Conservation (phyloP, 108 stramenopile species). For the Discostella pseudostelligera region DNA sequence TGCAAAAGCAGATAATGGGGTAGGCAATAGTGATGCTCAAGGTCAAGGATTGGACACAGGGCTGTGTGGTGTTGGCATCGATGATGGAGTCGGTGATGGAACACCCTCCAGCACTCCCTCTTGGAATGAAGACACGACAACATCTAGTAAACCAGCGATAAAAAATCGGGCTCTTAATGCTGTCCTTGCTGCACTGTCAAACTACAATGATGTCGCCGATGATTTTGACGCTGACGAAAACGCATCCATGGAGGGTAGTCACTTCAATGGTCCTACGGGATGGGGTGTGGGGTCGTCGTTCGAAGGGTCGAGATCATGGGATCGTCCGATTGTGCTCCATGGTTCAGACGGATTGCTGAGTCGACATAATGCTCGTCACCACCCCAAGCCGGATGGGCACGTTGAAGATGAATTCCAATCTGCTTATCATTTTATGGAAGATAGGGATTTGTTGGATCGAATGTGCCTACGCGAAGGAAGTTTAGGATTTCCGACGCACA, state of each 20-base stretch:
- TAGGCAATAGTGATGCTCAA: not conserved
- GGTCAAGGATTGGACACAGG: conserved; percentile 16
- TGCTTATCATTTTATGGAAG: conserved; percentile 53
- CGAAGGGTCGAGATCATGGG: conserved; percentile 43
- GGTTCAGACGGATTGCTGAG: conserved; percentile 69
- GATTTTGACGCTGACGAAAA: not conserved
- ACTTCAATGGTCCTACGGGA: conserved; percentile 17
- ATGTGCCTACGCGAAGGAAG: conserved; percentile 49
- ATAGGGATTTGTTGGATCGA: conserved; percentile 44
- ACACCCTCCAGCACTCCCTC: conserved; percentile 17
- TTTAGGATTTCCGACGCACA: conserved; percentile 44
- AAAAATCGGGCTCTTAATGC: conserved; percentile 42
- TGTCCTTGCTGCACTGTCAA: conserved; percentile 67
- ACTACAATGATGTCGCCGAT: conserved; percentile 69
- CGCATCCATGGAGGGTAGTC: not conserved
- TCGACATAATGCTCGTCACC: conserved; percentile 25
- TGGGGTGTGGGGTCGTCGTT: conserved; percentile 46
- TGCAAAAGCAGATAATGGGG: conserved; percentile 4
- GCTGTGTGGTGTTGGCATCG: conserved; percentile 24
- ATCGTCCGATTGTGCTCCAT: conserved; percentile 66
- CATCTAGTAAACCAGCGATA: not conserved
- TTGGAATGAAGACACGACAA: conserved; percentile 3
- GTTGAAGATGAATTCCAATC: conserved; percentile 24
- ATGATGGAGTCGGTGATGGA: not conserved
- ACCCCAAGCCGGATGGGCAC: not conserved